Conservation (phyloP, 1,284 basidiomycete species). For the Ustilago cynodontis region DNA sequence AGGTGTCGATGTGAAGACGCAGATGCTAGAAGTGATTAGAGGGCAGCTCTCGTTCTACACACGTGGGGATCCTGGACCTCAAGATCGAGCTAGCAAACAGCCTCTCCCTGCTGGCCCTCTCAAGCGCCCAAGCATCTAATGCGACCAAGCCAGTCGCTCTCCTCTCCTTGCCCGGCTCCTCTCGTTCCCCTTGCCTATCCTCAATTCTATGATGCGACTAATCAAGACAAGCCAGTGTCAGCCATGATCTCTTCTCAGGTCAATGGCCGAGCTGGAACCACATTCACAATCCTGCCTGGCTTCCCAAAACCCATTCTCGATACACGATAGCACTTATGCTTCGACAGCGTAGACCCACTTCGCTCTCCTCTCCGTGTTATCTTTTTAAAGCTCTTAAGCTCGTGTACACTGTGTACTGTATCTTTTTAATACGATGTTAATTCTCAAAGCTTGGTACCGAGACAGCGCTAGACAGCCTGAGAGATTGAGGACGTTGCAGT, state of each 20-base stretch:
- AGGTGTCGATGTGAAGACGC: conserved; percentile 26
- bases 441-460: neutral
- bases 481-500: conserved; percentile 5
- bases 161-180: neutral
- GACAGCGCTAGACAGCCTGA: neutral
- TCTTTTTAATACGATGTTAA: conserved; percentile 17
- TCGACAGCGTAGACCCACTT: neutral
- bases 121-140: conserved; percentile 24
- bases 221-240: neutral
- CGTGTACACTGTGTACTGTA: conserved; percentile 35
- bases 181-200: neutral
- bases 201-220: neutral
- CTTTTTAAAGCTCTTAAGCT: neutral
- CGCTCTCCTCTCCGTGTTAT: neutral
- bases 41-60: conserved; percentile 37
- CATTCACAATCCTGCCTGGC: neutral
- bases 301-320: neutral
- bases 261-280: neutral
- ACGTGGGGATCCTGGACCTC: conserved; percentile 10
- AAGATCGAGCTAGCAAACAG: conserved; percentile 12
- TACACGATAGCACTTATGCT: neutral
- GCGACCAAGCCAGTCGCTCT: no score
- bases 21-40: conserved; percentile 31
- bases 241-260: neutral
- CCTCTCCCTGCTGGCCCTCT: conserved; percentile 3